Conservation (phyloP, 805 yeast species). For the Candida ipomoeae region DNA sequence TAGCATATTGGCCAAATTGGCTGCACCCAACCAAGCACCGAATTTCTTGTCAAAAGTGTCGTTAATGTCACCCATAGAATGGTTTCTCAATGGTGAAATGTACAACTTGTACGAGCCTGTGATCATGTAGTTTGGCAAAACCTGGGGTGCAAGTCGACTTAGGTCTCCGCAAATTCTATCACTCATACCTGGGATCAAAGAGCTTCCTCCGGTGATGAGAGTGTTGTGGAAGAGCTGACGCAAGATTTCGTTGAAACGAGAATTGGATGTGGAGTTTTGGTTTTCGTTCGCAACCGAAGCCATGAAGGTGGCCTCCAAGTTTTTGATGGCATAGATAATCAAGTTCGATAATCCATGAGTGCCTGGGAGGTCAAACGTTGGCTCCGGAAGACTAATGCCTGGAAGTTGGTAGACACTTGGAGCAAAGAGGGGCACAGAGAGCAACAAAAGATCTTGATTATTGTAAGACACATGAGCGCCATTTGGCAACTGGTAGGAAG, state of each 20-base stretch:
- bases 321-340: conserved; percentile 33
- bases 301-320: conserved; percentile 31
- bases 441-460: conserved; percentile 45
- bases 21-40: conserved; percentile 72
- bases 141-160: conserved; percentile 37
- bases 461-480: conserved; percentile 36
- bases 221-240: conserved; percentile 38
- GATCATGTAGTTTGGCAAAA: conserved; percentile 43
- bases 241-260: conserved; percentile 37
- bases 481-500: conserved; percentile 54
- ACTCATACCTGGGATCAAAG: conserved; percentile 52
- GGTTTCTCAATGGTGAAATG: conserved; percentile 22
- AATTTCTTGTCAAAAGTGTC: conserved; percentile 50
- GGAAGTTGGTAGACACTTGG: conserved; percentile 54
- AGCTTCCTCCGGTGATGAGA: conserved; percentile 59
- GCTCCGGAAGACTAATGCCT: conserved; percentile 26
- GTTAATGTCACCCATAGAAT: conserved; percentile 25
- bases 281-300: conserved; percentile 21
- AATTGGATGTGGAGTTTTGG: conserved; percentile 23
- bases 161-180: conserved; percentile 55
- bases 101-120: conserved; percentile 26
- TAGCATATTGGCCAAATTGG: conserved; percentile 59
- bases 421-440: conserved; percentile 67
- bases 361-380: conserved; percentile 41
- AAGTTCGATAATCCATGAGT: conserved; percentile 46